A percentile compares a stretch with the other conserved stretches of the same genome.
phyloP scores from a whole-genome alignment of 176 grass and related monocot genomes.

The Microstegium vimineum region DNA sequence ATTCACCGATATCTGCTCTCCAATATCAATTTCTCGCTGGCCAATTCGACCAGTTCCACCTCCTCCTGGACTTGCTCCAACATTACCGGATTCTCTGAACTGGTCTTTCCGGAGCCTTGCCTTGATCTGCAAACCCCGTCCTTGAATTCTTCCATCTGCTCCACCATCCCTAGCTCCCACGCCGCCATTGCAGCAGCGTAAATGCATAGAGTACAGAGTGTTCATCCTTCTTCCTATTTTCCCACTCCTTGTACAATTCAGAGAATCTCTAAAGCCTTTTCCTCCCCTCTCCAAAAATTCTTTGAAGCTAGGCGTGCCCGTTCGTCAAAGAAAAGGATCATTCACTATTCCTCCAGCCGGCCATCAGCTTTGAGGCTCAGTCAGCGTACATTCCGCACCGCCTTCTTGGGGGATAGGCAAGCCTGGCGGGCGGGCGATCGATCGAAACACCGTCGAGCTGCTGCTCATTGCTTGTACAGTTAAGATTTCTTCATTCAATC shows the following conservation, averaged over 20 bases:
- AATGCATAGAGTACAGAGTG: constrained; percentile 25
- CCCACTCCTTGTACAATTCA: constrained; percentile 32
- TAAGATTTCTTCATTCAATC: constrained; percentile 80
- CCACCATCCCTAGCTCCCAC: constrained; percentile 40
- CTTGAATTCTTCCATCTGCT: constrained; percentile 54
- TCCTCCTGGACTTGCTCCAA: constrained; percentile 71
- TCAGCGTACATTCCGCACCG: neutral
- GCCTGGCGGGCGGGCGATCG: neutral
- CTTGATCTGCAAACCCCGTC: constrained; percentile 39
- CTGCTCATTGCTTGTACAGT: constrained; percentile 60
- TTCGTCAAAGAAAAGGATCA: neutral
- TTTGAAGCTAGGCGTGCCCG: constrained; percentile 31
- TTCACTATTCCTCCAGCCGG: neutral
- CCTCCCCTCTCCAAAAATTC: constrained; percentile 28
- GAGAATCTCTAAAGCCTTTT: constrained; percentile 22
- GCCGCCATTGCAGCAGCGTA: constrained; percentile 39
- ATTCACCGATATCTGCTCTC: constrained; percentile 75
- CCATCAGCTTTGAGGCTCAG: constrained; percentile 15
- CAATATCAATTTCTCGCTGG: constrained; percentile 50
- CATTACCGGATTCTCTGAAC: constrained; percentile 67
- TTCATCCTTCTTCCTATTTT: constrained; percentile 29
- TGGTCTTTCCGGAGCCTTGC: constrained; percentile 63
- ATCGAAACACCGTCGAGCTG: constrained; percentile 7
- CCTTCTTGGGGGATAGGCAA: constrained; percentile 9
- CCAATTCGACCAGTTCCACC: constrained; percentile 28